Percentiles rank a stretch among this genome's conserved stretches.
These are phyloP conservation scores for Russula virescens DNA, from an alignment of 768 basidiomycete genomes.

Conservation along the genomic window DNA sequence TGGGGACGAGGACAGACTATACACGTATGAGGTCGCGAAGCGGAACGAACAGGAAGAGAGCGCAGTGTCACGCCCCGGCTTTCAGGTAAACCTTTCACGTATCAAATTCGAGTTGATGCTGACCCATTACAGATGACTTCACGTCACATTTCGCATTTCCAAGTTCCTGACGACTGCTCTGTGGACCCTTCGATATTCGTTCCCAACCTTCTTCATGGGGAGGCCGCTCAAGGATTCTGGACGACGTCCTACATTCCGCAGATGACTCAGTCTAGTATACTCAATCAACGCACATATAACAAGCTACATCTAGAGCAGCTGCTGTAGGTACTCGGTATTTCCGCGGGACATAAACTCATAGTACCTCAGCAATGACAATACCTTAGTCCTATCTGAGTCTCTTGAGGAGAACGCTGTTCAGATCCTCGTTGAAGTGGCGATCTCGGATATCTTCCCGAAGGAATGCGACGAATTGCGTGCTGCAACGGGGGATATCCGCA, in stretches of 20 bases:
- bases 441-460: background rate
- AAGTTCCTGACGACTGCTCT: background rate
- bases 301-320: background rate
- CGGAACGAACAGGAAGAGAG: constrained; percentile 50
- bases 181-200: background rate
- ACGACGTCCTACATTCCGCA: constrained; percentile 1
- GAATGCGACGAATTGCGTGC: background rate
- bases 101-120: background rate
- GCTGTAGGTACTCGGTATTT: background rate
- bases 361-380: background rate
- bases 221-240: constrained; percentile 24
- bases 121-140: constrained; percentile 2
- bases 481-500: background rate
- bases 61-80: constrained; percentile 40
- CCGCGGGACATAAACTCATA: background rate
- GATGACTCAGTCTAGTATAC: background rate
- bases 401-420: background rate
- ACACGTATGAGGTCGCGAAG: constrained; percentile 48
- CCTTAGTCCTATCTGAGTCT: background rate
- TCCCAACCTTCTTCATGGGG: constrained; percentile 16
- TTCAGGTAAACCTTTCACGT: constrained; percentile 34
- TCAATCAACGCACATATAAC: background rate
- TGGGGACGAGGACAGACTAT: constrained; percentile 43
- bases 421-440: background rate
- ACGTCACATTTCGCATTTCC: background rate